Percentiles rank a stretch among this genome's conserved stretches.
These are phyloP conservation scores for Hemerocallis citrina DNA, from an alignment of 106 monocot species.

Conservation along the genomic window DNA sequence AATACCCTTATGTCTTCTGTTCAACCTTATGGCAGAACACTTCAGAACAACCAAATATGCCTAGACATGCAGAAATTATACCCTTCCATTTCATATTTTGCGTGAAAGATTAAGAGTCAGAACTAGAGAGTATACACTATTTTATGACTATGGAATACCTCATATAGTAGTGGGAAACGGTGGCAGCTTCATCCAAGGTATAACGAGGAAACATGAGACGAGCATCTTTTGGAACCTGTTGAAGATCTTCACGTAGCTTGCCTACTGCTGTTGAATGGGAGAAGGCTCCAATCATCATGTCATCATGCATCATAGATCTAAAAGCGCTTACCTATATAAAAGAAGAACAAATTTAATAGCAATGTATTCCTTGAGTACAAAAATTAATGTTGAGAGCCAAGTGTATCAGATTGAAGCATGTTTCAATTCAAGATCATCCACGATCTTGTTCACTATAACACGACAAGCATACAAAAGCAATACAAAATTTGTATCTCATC, in stretches of 20 bases:
- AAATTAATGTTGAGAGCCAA: not conserved
- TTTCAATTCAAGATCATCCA: too few relatives aligned
- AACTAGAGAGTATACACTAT: too few relatives aligned
- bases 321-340: constrained; percentile 70
- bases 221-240: constrained; percentile 80
- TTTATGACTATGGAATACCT: constrained; percentile 61
- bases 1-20: too few relatives aligned
- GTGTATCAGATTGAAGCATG: too few relatives aligned
- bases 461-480: too few relatives aligned
- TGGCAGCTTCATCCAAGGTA: constrained; percentile 73
- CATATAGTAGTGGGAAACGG: constrained; percentile 85
- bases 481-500: too few relatives aligned
- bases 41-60: too few relatives aligned
- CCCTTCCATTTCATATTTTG: too few relatives aligned
- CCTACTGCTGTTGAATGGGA: constrained; percentile 99
- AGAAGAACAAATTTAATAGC: not conserved
- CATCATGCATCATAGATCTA: constrained; percentile 89
- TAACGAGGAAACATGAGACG: constrained; percentile 83
- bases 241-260: constrained; percentile 80
- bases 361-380: not conserved
- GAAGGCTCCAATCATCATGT: constrained; percentile 98
- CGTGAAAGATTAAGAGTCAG: too few relatives aligned
- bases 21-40: too few relatives aligned
- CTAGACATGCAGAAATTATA: too few relatives aligned
- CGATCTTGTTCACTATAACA: too few relatives aligned